Evolutionary conservation across 805 yeast species (phyloP).

Genomic region (Starmerella sp.): DNA sequence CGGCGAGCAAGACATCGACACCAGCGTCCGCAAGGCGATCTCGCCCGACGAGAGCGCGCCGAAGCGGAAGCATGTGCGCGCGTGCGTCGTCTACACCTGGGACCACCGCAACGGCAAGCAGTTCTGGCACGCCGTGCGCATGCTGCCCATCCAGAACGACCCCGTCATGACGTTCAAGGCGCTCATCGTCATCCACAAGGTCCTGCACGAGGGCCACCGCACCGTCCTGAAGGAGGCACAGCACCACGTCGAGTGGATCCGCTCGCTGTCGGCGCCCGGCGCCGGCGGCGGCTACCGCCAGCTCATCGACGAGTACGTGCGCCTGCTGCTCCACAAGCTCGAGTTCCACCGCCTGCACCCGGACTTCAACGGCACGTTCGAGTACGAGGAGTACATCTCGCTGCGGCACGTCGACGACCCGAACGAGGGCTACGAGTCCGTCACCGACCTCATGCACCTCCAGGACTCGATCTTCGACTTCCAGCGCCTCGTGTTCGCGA

Average conservation of each 20-base stretch:
- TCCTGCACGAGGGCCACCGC: slow-evolving; percentile 96
- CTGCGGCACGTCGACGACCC: slow-evolving; percentile 82
- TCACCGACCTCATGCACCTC: slow-evolving; percentile 70
- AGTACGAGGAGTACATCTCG: slow-evolving; percentile 88
- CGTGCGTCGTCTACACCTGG: slow-evolving; percentile 94
- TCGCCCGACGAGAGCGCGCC: slow-evolving; percentile 82
- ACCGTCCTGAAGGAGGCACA: slow-evolving; percentile 70
- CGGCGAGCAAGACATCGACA: slow-evolving; percentile 31
- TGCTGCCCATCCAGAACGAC: slow-evolving; percentile 68
- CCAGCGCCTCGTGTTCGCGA: slow-evolving; percentile 63
- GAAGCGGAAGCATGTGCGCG: slow-evolving; percentile 88
- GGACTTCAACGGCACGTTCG: slow-evolving; percentile 90
- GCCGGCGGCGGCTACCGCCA: slow-evolving; percentile 42
- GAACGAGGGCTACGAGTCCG: slow-evolving; percentile 86
- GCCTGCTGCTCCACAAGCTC: slow-evolving; percentile 58
- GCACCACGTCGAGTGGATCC: slow-evolving; percentile 65
- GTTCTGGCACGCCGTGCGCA: slow-evolving; percentile 73
- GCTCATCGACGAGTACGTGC: slow-evolving; percentile 65
- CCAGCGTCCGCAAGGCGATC: slow-evolving; percentile 71
- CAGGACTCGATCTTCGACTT: slow-evolving; percentile 77
- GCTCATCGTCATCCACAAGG: slow-evolving; percentile 74
- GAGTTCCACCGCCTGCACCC: slow-evolving; percentile 74
- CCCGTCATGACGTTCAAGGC: slow-evolving; percentile 81
- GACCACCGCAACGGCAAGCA: slow-evolving; percentile 77
- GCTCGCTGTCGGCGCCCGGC: slow-evolving; percentile 46